Base-by-base conservation (phyloP, 805 yeast genomes). In the Wickerhamomyces bovis region DNA sequence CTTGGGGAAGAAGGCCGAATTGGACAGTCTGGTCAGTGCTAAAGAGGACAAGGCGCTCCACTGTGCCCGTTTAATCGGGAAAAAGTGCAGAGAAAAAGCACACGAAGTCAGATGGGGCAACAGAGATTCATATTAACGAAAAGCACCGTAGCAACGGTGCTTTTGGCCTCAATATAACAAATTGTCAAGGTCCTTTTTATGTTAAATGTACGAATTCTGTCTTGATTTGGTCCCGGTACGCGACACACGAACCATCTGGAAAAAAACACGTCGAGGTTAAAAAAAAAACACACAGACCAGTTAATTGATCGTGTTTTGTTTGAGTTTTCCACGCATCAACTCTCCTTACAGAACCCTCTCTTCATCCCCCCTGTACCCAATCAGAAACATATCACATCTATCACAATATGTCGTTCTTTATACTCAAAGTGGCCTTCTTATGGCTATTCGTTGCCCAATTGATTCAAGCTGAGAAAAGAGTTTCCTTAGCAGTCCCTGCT, bases 1-100 rank as follows among this genome's bases (percentile, higher is more conserved):
- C 43, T 68, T 80, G 12, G 65, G 67, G 36, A 77, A 74, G 49
- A 83, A 83, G 57, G 75, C 82, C 3, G 90, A 84, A 62, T 73
- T 83, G 75, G 79, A 75, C 51, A 68, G 66, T 20, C 20, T 36
- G 23, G 12, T 33, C 19, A 33, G 13, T n/a, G 36, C 4, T 4
- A 33, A 33, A 16, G 36, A 33, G 36, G 36, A 33, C 12, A 33
- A 33, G 16, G 36, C 36, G 4, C 36, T 33, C 12, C 20, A 33
- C 5, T 33, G 36, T 18, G 36, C 20, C 19, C 36, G 16, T 33
- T 33, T 33, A 20, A 33, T 33, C 6, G 36, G 36, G 4, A 7
- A 33, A 16, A 16, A 16, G 11, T 33, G 36, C 20, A n/a, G 36
- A 6, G 36, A 16, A 18, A 33, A 33, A 16, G 36, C 36, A 2